phyloP scores from a whole-genome alignment of 257 asterid genomes.

The Galeopsis tetrahit region DNA sequence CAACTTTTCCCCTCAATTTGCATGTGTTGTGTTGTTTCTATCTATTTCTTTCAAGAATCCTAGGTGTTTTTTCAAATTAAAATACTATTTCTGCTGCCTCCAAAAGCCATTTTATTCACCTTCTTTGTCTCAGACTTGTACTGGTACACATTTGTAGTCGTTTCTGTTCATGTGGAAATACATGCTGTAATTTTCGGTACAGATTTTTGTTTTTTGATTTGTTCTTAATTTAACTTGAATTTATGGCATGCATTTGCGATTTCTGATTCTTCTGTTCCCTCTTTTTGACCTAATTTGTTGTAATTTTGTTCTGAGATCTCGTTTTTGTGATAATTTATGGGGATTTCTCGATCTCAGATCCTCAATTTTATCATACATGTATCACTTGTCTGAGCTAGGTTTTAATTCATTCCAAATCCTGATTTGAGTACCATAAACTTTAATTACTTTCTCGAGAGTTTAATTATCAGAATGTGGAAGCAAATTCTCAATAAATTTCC shows the following conservation, averaged over 20 bases:
- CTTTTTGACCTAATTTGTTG: neutral
- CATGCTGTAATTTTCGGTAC: slow-evolving; percentile 8
- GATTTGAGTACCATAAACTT: slow-evolving; percentile 34
- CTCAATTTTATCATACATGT: slow-evolving; percentile 27
- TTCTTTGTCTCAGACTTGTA: neutral
- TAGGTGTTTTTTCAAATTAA: slow-evolving; percentile 32
- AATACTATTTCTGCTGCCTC: slow-evolving; percentile 17
- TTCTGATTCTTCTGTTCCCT: neutral
- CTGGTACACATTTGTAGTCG: neutral
- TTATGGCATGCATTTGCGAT: slow-evolving; percentile 28
- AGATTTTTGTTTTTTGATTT: slow-evolving; percentile 18
- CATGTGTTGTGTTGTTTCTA: neutral
- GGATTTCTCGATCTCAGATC: slow-evolving; percentile 38
- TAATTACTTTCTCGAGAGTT: neutral
- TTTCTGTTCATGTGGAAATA: slow-evolving; percentile 22
- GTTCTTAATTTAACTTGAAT: slow-evolving; percentile 15
- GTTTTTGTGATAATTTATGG: slow-evolving; percentile 25
- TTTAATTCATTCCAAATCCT: slow-evolving; percentile 18
- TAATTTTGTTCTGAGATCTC: slow-evolving; percentile 27
- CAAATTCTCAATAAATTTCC: slow-evolving; percentile 62
- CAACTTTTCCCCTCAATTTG: slow-evolving; percentile 34
- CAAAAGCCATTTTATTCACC: slow-evolving; percentile 23
- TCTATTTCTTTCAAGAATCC: slow-evolving; percentile 37
- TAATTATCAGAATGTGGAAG: slow-evolving; percentile 60
- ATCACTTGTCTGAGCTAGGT: slow-evolving; percentile 4